Evolutionary conservation across 768 basidiomycete species (phyloP), one percentile per base, ranked within the genome.

Genomic region (Serendipita sp.): DNA sequence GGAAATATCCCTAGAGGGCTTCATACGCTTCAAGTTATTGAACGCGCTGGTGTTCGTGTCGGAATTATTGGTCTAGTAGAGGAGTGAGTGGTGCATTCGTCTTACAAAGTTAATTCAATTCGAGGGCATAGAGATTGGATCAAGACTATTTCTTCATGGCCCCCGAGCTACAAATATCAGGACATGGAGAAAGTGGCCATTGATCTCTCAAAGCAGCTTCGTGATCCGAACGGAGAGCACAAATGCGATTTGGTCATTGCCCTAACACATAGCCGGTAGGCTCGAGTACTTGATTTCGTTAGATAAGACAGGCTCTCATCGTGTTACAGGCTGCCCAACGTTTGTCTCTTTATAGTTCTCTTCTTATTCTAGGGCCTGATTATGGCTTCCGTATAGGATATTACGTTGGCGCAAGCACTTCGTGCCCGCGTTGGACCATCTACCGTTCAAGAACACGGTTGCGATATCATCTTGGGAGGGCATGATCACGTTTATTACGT

Each of bases 41-140:
- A 93, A 68, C 77, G 85, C 29, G 79, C 78, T 8, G 89, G 87
- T 1, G 64, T 88, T 2, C 81, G 80, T 50, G 77, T 94, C 52
- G 92, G 92, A 2, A 71, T 94, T 33, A 86, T 96, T 52, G 92
- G 92, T 2, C 79, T 96, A 0, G 87, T 93, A 0, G 92, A 96
- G 73, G 78, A 87, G 92, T 92, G 66, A 40, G 76, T 69, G 46
- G 37, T 44, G 3, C 15, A 27, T 27, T 65, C 65, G 18, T 37
- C 36, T 15, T 2, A 36, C 36, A 3, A 58, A 37, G 13, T 10
- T 43, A 15, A 48, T 37, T 40, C 23, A n/a, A 53, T 50, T 34
- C 52, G 29, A 18, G 27, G 60, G 29, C 46, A 34, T 16, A 93
- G 91, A 71, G 88, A 88, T 69, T 95, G 92, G 92, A 91, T 95